Evolutionary conservation across 1,139 yeast species (phyloP).

Genomic region (Pichia kudriavzevii): DNA sequence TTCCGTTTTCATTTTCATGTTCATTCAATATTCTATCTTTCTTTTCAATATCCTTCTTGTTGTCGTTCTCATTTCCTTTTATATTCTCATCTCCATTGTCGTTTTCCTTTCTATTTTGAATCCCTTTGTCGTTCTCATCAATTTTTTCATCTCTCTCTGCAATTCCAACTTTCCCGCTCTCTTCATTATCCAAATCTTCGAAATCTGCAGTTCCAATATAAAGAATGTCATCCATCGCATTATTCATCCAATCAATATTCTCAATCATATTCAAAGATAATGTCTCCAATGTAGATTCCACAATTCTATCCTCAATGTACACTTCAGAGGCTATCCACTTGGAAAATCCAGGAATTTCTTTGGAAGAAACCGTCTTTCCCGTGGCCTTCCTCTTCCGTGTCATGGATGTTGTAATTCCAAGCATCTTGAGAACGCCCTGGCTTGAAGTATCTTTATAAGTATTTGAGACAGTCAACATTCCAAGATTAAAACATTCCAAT

Average conservation of each 20-base stretch:
- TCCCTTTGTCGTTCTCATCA: not conserved
- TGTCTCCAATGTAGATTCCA: constrained; percentile 21
- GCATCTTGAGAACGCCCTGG: too few species aligned
- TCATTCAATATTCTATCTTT: too few species aligned
- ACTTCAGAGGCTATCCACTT: constrained; percentile 40
- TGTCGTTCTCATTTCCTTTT: not conserved
- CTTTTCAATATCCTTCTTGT: too few species aligned
- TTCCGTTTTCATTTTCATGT: not conserved
- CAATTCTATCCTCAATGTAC: constrained; percentile 23
- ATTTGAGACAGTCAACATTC: too few species aligned
- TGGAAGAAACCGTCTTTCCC: constrained; percentile 3
- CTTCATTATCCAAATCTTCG: too few species aligned
- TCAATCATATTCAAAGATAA: constrained; percentile 21
- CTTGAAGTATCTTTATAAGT: too few species aligned
- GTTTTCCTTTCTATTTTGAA: not conserved
- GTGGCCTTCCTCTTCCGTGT: not conserved
- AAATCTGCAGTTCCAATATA: too few species aligned
- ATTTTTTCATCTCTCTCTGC: not conserved
- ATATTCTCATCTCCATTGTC: not conserved
- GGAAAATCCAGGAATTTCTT: constrained; percentile 33
- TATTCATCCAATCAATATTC: constrained; percentile 26
- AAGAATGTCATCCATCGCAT: constrained; percentile 21
- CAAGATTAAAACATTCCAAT: too few species aligned
- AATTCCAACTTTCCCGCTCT: too few species aligned
- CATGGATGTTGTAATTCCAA: too few species aligned